Evolutionary conservation across 2,329 filamentous ascomycete genomes (phyloP).

Genomic region (Beauveria medogensis): DNA sequence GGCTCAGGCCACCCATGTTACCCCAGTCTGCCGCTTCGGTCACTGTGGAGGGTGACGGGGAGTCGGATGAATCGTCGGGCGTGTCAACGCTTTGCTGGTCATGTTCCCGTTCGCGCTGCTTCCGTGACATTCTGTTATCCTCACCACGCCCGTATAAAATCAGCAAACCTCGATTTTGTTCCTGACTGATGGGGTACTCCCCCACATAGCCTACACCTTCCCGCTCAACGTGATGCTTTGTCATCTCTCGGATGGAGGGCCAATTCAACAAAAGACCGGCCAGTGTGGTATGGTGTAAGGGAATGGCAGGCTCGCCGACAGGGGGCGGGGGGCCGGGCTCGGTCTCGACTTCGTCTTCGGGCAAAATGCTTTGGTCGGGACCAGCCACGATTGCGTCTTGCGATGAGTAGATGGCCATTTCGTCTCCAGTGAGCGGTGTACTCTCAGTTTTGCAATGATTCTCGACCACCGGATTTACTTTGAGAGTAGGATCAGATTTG

Average conservation of each 20-base stretch:
- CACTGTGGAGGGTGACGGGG: conserved; percentile 45
- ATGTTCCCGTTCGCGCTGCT: conserved; percentile 29
- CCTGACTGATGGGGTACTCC: conserved; percentile 69
- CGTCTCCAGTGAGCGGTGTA: conserved; percentile 22
- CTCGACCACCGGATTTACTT: conserved; percentile 10
- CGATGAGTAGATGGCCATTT: background rate
- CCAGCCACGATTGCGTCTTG: conserved; percentile 8
- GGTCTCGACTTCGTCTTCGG: conserved; percentile 41
- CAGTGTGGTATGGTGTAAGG: conserved; percentile 82
- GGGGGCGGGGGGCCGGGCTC: conserved; percentile 44
- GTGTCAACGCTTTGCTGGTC: conserved; percentile 33
- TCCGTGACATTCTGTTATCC: conserved; percentile 52
- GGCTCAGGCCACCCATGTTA: conserved; percentile 44
- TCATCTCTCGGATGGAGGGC: conserved; percentile 59
- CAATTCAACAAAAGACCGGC: conserved; percentile 73
- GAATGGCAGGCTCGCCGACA: conserved; percentile 61
- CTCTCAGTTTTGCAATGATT: conserved; percentile 16
- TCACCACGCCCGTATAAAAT: conserved; percentile 74
- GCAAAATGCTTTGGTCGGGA: background rate
- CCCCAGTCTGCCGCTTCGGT: conserved; percentile 52
- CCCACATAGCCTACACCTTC: conserved; percentile 49
- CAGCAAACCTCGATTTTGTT: conserved; percentile 65
- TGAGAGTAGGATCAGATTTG: background rate
- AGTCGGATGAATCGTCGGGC: conserved; percentile 42
- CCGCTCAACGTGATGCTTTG: conserved; percentile 39